Base-by-base conservation (phyloP, 371 early-diverging fungal genomes). In the Mortierella sp. region DNA sequence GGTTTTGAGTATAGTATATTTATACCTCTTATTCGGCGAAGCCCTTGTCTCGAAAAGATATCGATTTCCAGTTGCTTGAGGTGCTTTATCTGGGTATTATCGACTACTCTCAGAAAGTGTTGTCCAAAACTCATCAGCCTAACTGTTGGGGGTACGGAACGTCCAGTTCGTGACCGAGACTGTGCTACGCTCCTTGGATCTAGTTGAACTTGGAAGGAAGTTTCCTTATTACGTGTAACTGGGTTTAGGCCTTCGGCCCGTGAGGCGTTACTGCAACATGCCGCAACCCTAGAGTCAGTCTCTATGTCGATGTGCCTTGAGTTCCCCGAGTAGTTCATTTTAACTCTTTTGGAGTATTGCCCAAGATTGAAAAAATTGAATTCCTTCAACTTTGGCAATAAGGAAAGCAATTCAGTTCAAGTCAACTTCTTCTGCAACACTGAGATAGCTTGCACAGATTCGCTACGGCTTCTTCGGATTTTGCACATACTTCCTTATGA, bases 41-140 rank as follows among this genome's bases (percentile, higher is more conserved):
- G 60, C 21, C 19, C 16, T 15, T n/a, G 10, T 33, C 60, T 59
- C 7, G 36, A 59, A 38, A 59, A 59, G 60, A 59, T 59, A 10
- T 59, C 60, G 13, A n/a, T 59, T 36, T 59, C 36, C 21, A 11
- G 36, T 9, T 36, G 40, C 3, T 59, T 36, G 9, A 40, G n/a
- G 22, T 7, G 19, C 15, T 59, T 59, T 40, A 40, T 59, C 4
- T 38, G n/a, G 32, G 60, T 3, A 15, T 36, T 59, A 4, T 32
- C 60, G 4, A n/a, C 1, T 10, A n/a, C 38, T 19, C 60, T 59
- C 22, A 32, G n/a, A n/a, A 15, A 32, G 19, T 10, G 16, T n/a
- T 59, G 60, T n/a, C 60, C 60, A 7, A 28, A 21, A 0, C 19
- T 59, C n/a, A 21, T 16, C 38, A 36, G 36, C 15, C 21, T 59